Conservation (phyloP, 2,329 filamentous ascomycete genomes). For the Plenodomus tracheiphilus region DNA sequence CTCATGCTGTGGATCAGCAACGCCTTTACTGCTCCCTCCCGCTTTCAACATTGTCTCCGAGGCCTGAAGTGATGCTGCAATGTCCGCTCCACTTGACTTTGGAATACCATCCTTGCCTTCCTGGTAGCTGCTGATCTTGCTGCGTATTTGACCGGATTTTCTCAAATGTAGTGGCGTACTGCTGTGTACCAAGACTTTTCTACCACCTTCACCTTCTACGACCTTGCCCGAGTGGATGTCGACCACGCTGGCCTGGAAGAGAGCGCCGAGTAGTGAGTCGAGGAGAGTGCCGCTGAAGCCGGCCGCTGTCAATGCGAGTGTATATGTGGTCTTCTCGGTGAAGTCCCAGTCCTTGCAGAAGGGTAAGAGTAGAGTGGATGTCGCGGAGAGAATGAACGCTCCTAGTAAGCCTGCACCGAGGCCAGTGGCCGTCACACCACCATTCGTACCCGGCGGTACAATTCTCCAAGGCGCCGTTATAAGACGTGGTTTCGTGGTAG, state of each 20-base stretch:
- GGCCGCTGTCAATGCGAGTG: conserved; percentile 65
- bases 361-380: conserved; percentile 69
- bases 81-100: conserved; percentile 34
- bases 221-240: conserved; percentile 85
- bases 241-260: conserved; percentile 83
- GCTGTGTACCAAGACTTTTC: conserved; percentile 53
- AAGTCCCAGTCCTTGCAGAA: conserved; percentile 58
- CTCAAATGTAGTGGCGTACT: conserved; percentile 34
- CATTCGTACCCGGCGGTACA: conserved; percentile 91
- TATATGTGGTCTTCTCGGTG: conserved; percentile 42
- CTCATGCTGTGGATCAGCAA: conserved; percentile 45
- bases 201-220: conserved; percentile 80
- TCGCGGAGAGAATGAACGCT: conserved; percentile 69
- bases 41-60: conserved; percentile 40
- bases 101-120: conserved; percentile 44
- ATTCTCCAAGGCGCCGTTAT: conserved; percentile 80
- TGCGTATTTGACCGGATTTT: conserved; percentile 37
- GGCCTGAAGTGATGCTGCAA: conserved; percentile 20
- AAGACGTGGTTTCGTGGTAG: conserved; percentile 73
- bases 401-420: conserved; percentile 74
- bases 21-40: conserved; percentile 23
- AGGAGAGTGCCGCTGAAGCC: conserved; percentile 80
- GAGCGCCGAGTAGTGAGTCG: conserved; percentile 83
- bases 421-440: conserved; percentile 79
- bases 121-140: conserved; percentile 47